Base-by-base conservation (phyloP, 1,284 basidiomycete genomes). In the Apiotrichum gamsii region DNA sequence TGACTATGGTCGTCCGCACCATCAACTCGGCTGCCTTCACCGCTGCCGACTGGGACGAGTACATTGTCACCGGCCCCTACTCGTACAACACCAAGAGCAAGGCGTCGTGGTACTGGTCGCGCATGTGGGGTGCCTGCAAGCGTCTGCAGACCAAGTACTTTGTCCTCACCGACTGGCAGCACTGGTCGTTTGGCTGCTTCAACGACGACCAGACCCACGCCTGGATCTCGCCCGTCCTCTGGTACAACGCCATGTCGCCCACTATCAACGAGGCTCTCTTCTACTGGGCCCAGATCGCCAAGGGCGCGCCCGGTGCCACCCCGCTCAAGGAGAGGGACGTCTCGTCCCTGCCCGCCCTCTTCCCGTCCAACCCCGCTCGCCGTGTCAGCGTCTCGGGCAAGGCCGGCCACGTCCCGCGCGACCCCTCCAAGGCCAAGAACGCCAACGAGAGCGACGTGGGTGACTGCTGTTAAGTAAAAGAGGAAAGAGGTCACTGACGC, bases 71-170 rank as follows among this genome's bases (percentile, higher is more conserved):
- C 15, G 68, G 71, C n/a, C 54, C 61, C 29, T 73, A 72, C 56
- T 54, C 59, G 37, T 74, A 74, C 61, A 68, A 69, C 57, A 69
- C 61, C 51, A 70, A 69, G 49, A 67, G 62, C 45, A 72, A 72
- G 59, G 72, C 72, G 8, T 72, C 70, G 28, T 73, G 72, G 72
- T 72, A 72, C 59, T 73, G 72, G 71, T 70, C 67, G 29, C 63
- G 72, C 43, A 58, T 65, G 30, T 70, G 59, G 52, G 64, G 62
- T 18, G 70, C 69, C 11, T 60, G 64, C 51, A 65, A 65, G 45
- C 64, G 72, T 24, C 62, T 73, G 41, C 53, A 58, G 6, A 66
- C 69, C 52, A 54, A 61, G 37, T 70, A 64, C 56, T 74, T 62
- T 49, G 69, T 72, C 44, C 59, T 74, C 48, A 74, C 72, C 41